A percentile compares a stretch with the other conserved stretches of the same genome.
Evolutionary conservation across 1,139 yeast genomes (phyloP).

Genomic region (Sugiyamaella castrensis): DNA sequence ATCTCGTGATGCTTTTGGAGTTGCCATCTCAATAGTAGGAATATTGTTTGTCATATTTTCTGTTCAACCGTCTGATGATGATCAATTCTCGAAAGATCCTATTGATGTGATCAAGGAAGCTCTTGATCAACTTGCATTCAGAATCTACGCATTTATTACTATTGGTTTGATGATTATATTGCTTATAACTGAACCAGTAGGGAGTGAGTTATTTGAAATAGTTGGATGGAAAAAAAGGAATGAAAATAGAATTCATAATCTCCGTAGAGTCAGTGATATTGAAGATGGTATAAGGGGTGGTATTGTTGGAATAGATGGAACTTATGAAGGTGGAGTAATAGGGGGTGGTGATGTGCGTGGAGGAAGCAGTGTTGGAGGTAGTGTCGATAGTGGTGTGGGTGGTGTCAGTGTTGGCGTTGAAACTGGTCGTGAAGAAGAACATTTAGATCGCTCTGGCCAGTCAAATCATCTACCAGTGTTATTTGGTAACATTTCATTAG

Average conservation of each 20-base stretch:
- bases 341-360: too few relatives aligned
- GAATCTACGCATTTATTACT: constrained; percentile 32
- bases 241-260: neutral
- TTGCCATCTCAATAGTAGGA: constrained; percentile 41
- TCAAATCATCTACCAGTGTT: neutral
- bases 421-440: too few relatives aligned
- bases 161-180: constrained; percentile 21
- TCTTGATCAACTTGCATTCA: constrained; percentile 28
- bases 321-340: too few relatives aligned
- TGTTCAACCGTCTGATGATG: constrained; percentile 22
- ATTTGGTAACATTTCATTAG: constrained; percentile 35
- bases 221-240: neutral
- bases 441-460: too few relatives aligned
- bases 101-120: constrained; percentile 32
- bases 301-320: too few relatives aligned
- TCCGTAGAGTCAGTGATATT: neutral
- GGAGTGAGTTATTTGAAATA: neutral
- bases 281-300: neutral
- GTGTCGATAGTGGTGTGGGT: too few relatives aligned
- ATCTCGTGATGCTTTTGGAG: constrained; percentile 39
- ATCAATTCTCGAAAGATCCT: constrained; percentile 26
- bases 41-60: constrained; percentile 41
- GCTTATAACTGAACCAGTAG: neutral
- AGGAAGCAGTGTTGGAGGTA: too few relatives aligned
- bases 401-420: too few relatives aligned